phyloP scores from a whole-genome alignment of 2,329 filamentous ascomycete genomes.

The Sarocladium oryzae region DNA sequence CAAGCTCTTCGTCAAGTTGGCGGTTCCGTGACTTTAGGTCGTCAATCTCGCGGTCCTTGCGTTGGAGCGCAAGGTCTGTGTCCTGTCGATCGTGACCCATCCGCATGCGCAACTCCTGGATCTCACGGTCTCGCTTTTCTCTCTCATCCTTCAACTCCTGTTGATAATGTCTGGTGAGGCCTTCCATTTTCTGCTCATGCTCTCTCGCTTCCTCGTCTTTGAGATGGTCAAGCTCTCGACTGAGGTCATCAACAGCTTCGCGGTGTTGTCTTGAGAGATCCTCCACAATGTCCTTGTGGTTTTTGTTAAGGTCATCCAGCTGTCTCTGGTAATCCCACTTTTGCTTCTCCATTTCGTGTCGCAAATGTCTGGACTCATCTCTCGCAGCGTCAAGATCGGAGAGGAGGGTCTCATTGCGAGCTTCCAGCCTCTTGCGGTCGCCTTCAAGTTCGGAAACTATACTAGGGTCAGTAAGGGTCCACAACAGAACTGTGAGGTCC shows the following conservation, averaged over 20 bases:
- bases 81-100: constrained; percentile 47
- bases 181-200: constrained; percentile 63
- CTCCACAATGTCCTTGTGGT: constrained; percentile 27
- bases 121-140: constrained; percentile 50
- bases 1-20: constrained; percentile 41
- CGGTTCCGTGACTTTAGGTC: constrained; percentile 39
- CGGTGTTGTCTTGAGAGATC: constrained; percentile 29
- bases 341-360: constrained; percentile 29
- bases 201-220: constrained; percentile 44
- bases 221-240: constrained; percentile 37
- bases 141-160: constrained; percentile 61
- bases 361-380: constrained; percentile 28
- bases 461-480: constrained; percentile 10
- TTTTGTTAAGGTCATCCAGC: constrained; percentile 43
- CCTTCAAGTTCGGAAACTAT: constrained; percentile 43
- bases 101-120: constrained; percentile 55
- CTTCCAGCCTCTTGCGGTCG: constrained; percentile 38
- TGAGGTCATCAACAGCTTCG: constrained; percentile 27
- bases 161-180: constrained; percentile 55
- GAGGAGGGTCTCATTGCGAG: constrained; percentile 46
- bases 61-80: constrained; percentile 38
- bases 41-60: constrained; percentile 49
- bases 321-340: constrained; percentile 37
- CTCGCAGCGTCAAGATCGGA: constrained; percentile 50
- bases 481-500: constrained; percentile 11